Conservation (phyloP, 345 rosid genomes). For the Firmiana major region DNA sequence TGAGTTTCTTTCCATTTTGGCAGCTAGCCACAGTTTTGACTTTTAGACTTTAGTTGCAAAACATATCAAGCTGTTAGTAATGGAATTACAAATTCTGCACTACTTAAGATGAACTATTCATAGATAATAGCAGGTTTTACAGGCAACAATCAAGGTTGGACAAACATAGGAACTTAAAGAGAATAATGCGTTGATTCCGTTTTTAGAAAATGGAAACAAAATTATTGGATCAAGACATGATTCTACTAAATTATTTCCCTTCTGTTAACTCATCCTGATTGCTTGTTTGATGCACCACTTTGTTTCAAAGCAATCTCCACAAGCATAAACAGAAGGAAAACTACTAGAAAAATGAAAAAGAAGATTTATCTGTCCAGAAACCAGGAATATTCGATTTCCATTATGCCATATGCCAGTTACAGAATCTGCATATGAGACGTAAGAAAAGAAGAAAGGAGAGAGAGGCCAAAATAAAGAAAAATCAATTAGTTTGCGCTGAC, state of each 20-base stretch:
- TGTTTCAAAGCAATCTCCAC: neutral
- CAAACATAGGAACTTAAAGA: too few relatives aligned
- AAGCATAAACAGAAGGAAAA: neutral
- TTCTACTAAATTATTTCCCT: too few relatives aligned
- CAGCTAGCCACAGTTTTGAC: neutral
- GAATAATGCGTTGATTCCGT: too few relatives aligned
- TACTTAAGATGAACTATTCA: too few relatives aligned
- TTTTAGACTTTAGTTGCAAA: neutral
- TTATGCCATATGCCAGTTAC: neutral
- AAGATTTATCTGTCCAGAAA: constrained; percentile 1
- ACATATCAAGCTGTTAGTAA: neutral
- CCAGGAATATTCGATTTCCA: neutral
- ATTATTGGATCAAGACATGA: too few relatives aligned
- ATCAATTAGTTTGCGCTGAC: constrained; percentile 8
- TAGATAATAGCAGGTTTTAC: too few relatives aligned
- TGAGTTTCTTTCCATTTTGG: neutral
- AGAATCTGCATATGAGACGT: too few relatives aligned
- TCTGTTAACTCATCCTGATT: neutral
- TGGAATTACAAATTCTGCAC: too few relatives aligned
- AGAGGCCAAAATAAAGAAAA: too few relatives aligned
- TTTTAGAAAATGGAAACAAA: too few relatives aligned
- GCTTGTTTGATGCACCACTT: neutral
- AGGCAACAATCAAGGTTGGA: too few relatives aligned
- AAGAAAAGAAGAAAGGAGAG: neutral
- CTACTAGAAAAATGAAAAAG: neutral